Base-by-base conservation (phyloP, 2,329 filamentous ascomycete genomes). In the Ophiostoma perfectum region DNA sequence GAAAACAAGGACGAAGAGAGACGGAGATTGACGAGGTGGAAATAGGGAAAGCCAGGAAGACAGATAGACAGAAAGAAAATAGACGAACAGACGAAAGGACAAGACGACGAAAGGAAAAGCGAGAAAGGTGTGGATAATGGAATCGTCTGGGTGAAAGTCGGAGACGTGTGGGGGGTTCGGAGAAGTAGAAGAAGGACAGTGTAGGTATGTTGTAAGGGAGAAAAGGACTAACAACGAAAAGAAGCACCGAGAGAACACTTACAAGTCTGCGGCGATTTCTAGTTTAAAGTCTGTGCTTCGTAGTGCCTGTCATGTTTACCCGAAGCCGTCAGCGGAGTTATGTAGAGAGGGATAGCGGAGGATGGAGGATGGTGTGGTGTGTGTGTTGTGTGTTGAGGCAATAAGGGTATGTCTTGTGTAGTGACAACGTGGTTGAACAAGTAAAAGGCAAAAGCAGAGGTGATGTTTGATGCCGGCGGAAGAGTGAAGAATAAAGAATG, bases 201-300 rank as follows among this genome's bases (percentile, higher is more conserved):
- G 58, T 38, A 16, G 49, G n/a, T 8, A 27, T 55, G 55, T 60
- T 63, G 60, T 41, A 36, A 42, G 55, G 18, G 52, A 39, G 62
- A 18, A 47, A 12, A 27, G 45, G 11, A 62, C 18, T 58, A 64
- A 58, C 6, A 55, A 66, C 27, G 27, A 44, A 49, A 12, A 47
- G 27, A 69, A 62, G 45, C 18, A 11, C 27, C 44, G 64, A 65
- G 39, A 52, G 36, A 14, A n/a, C 14, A 86, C 85, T 85, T 80
- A 87, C 85, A 80, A 77, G 78, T 87, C 83, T 65, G 85, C 77
- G 52, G 84, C 84, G 69, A 83, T 79, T 68, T 86, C 81, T 6
- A 86, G 74, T 73, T 81, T 83, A 74, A 82, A 86, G 63, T 78
- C 78, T 5, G 80, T 74, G 64, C 77, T 79, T 72, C 81, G 85